Base-by-base conservation (phyloP, 768 basidiomycete species). In the Macrolepiota fuliginosa region DNA sequence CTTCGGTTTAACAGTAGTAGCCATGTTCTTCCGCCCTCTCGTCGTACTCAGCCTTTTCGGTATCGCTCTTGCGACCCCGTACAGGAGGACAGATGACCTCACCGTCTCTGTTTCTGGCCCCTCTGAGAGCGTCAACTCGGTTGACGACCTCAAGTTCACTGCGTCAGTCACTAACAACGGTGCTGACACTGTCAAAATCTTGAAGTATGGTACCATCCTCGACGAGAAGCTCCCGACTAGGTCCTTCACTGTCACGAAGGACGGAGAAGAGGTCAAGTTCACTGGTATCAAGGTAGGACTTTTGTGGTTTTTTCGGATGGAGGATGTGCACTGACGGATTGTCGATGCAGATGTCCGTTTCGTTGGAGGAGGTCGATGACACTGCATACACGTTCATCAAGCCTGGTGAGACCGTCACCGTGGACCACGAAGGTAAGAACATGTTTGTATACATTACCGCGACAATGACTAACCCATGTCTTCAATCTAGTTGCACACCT, bases 141-240 rank as follows among this genome's bases (percentile, higher is more conserved):
- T 79, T 63, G 69, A 73, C 10, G 76, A 76, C 56, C 71, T 81
- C 65, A 73, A 74, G 63, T 71, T 81, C 66, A 74, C 72, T 25
- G 79, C 79, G 4, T 65, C 75, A 10, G 72, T 82, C 15, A 80
- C 70, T 32, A 81, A 82, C 69, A 72, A 65, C 29, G 78, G 78
- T 27, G 62, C 73, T 36, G 73, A 77, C 57, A 67, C 69, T 49
- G 70, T 79, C 64, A 80, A 76, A 68, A 65, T 81, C 55, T 73
- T 82, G 70, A 79, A 77, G 65, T 80, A 78, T 64, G 77, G 72
- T n/a, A 81, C 80, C 15, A 75, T 81, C 56, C 73, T 81, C 58
- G 79, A 81, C 67, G 71, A 70, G 42, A 68, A 73, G 29, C 67
- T 76, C n/a, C 77, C 79, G 4, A 79, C 79, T 36, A 76, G 72